Conservation (phyloP, 306 rosid genomes). For the Castanopsis chinensis region DNA sequence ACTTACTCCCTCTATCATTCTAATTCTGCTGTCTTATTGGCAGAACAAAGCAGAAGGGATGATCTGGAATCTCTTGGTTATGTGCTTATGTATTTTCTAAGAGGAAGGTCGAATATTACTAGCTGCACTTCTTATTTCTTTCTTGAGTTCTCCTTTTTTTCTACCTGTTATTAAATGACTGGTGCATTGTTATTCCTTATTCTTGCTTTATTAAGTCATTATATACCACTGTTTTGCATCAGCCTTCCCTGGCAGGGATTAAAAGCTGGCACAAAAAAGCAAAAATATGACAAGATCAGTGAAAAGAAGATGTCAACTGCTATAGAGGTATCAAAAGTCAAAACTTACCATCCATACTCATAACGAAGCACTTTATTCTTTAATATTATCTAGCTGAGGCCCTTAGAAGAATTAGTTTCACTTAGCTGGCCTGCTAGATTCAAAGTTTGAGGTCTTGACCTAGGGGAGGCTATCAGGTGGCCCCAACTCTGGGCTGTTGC, state of each 20-base stretch:
- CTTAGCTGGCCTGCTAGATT: conserved; percentile 12
- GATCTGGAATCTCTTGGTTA: conserved; percentile 99
- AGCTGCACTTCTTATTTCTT: conserved; percentile 9
- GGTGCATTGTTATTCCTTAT: conserved; percentile 17
- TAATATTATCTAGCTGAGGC: background rate
- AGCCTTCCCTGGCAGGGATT: conserved; percentile 99
- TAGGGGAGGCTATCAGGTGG: conserved; percentile 7
- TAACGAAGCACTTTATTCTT: background rate
- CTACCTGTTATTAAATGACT: conserved; percentile 25
- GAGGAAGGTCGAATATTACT: conserved; percentile 76
- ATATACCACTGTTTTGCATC: conserved; percentile 25
- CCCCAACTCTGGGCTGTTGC: background rate
- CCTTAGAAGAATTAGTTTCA: conserved; percentile 7
- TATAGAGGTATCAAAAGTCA: conserved; percentile 71
- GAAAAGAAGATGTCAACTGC: conserved; percentile 92
- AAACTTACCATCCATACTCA: background rate
- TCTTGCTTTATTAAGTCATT: conserved; percentile 14
- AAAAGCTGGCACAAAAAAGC: conserved; percentile 97
- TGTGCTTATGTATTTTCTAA: conserved; percentile 93
- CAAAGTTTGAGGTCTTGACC: conserved; percentile 2
- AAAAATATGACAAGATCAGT: conserved; percentile 92
- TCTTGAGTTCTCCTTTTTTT: background rate
- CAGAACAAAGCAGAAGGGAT: conserved; percentile 99
- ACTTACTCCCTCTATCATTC: conserved; percentile 11
- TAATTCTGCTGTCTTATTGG: conserved; percentile 31